phyloP scores from a whole-genome alignment of 2,329 filamentous ascomycete species.

The Neoarthrinium moseri region DNA sequence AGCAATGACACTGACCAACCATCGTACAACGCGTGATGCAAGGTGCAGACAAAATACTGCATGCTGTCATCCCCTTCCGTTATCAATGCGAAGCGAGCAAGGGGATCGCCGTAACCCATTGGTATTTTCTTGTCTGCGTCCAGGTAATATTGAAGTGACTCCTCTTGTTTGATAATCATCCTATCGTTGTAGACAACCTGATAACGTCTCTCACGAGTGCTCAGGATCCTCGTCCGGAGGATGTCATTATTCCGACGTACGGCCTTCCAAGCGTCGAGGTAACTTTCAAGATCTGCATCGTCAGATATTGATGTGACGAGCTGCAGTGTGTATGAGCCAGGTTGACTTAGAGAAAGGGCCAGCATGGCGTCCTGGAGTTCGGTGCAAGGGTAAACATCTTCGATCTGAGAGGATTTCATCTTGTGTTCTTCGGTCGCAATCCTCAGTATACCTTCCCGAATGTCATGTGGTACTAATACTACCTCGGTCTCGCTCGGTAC shows the following conservation, averaged over 20 bases:
- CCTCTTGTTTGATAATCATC: slow-evolving; percentile 5
- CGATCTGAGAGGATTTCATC: slow-evolving; percentile 2
- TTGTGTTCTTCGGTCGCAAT: slow-evolving; percentile 5
- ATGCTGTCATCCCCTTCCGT: slow-evolving; percentile 1
- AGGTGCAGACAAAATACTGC: slow-evolving; percentile 28
- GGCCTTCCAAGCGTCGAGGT: slow-evolving; percentile 6
- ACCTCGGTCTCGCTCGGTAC: neutral
- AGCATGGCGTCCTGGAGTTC: slow-evolving; percentile 7
- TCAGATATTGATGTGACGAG: slow-evolving; percentile 6
- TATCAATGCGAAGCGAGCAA: slow-evolving; percentile 5
- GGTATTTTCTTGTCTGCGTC: neutral
- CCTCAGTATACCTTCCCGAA: neutral
- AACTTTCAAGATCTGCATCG: slow-evolving; percentile 2
- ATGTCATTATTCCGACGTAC: slow-evolving; percentile 3
- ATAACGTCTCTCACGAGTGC: slow-evolving; percentile 1
- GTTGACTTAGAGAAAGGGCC: neutral
- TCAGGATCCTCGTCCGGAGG: slow-evolving; percentile 3
- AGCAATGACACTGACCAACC: slow-evolving; percentile 59
- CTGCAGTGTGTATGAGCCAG: slow-evolving; percentile 5
- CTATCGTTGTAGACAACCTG: slow-evolving; percentile 6
- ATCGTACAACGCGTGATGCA: slow-evolving; percentile 87
- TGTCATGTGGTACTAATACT: neutral
- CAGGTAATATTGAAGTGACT: slow-evolving; percentile 4
- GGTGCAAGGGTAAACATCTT: slow-evolving; percentile 7
- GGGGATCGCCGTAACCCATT: slow-evolving; percentile 4